These are phyloP conservation scores for Apophysomyces trapeziformis DNA, from an alignment of 371 early-diverging fungal genomes.

Conservation along the genomic window DNA sequence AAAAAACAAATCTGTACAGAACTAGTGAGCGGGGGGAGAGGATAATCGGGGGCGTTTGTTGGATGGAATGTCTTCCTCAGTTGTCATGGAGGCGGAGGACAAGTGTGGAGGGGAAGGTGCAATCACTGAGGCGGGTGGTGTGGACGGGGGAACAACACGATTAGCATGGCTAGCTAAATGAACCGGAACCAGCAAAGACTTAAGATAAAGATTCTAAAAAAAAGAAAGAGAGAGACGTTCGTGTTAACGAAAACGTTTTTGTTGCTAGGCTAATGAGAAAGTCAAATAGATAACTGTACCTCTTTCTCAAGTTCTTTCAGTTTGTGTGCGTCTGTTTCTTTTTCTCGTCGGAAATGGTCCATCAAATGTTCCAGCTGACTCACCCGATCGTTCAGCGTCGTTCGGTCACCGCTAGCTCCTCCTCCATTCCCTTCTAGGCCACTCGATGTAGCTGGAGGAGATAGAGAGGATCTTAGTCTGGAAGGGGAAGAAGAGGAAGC, in stretches of 20 bases:
- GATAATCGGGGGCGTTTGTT: slow-evolving; percentile 3
- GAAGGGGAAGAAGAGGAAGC: background rate
- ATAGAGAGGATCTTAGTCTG: background rate
- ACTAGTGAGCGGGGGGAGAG: background rate
- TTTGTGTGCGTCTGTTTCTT: slow-evolving; percentile 37
- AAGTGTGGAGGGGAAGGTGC: slow-evolving; percentile 1
- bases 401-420: background rate
- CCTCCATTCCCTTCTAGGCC: too few relatives aligned
- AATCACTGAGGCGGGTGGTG: slow-evolving; percentile 7
- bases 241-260: background rate
- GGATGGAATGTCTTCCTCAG: background rate
- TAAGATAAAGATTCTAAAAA: background rate
- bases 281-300: slow-evolving; percentile 13
- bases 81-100: background rate
- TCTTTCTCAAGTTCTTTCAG: slow-evolving; percentile 44
- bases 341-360: slow-evolving; percentile 39
- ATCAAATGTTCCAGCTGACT: slow-evolving; percentile 44
- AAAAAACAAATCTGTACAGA: background rate
- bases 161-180: background rate
- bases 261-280: background rate
- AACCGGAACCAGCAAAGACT: slow-evolving; percentile 1
- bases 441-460: background rate
- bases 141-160: background rate
- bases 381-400: slow-evolving; percentile 38
- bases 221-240: background rate